Evolutionary conservation across 2,329 filamentous ascomycete genomes (phyloP).

Genomic region (Ceratocystis colombiana): DNA sequence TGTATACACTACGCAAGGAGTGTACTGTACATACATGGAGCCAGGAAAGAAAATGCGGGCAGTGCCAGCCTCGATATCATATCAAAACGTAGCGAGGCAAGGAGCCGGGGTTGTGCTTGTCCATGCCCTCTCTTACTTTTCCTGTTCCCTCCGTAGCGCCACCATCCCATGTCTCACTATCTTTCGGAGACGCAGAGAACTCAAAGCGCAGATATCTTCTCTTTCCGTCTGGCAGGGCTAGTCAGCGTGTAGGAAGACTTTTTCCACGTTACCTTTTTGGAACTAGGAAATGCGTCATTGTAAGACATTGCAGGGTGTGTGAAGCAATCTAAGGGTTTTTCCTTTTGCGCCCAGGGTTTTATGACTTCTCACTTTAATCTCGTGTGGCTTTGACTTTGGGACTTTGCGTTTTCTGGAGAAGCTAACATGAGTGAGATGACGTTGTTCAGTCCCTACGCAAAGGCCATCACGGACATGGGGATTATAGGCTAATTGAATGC

Average conservation of each 20-base stretch:
- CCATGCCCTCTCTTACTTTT: no score
- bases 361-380: background rate
- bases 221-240: background rate
- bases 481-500: no score
- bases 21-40: no score
- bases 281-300: background rate
- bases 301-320: constrained; percentile 3
- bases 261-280: background rate
- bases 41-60: no score
- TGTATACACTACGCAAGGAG: background rate
- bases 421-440: background rate
- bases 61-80: background rate
- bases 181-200: background rate
- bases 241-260: background rate
- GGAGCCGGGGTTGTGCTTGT: background rate
- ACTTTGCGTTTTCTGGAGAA: no score
- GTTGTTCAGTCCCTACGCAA: background rate
- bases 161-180: constrained; percentile 2
- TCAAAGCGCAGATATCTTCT: background rate
- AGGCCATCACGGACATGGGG: no score
- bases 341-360: background rate
- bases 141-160: background rate
- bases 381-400: no score
- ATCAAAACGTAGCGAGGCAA: background rate
- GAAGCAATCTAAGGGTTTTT: constrained; percentile 5